Evolutionary conservation across 2,329 filamentous ascomycete species (phyloP).

Genomic region (Nannizziopsis arthrosporioides): DNA sequence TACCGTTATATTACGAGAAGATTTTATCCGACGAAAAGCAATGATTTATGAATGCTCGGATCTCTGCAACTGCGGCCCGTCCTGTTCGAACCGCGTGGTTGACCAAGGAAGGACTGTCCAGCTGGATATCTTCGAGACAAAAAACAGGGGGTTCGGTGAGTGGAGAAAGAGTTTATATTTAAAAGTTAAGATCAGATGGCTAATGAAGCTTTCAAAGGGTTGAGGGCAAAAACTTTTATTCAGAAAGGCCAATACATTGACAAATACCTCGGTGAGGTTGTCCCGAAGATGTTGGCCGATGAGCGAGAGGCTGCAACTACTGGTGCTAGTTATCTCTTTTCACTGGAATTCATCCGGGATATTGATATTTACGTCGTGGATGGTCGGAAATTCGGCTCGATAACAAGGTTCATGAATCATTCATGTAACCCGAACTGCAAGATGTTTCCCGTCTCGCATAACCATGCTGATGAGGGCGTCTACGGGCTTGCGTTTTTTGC

Average conservation of each 20-base stretch:
- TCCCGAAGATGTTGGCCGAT: conserved; percentile 29
- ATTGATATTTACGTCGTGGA: conserved; percentile 32
- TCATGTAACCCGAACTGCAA: conserved; percentile 39
- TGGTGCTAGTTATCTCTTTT: conserved; percentile 33
- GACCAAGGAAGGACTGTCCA: conserved; percentile 30
- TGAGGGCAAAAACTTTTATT: conserved; percentile 30
- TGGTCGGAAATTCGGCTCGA: conserved; percentile 31
- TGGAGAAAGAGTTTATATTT: not conserved
- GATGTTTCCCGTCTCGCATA: conserved; percentile 33
- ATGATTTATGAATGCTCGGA: conserved; percentile 35
- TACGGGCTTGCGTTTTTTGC: conserved; percentile 41
- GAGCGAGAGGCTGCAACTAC: conserved; percentile 26
- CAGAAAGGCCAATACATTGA: conserved; percentile 37
- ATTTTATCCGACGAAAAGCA: conserved; percentile 24
- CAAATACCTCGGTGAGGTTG: conserved; percentile 35
- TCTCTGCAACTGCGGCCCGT: conserved; percentile 26
- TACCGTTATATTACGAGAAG: conserved; percentile 20
- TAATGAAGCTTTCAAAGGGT: conserved; percentile 20
- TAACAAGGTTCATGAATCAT: conserved; percentile 39
- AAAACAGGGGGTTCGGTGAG: conserved; percentile 32
- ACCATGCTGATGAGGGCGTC: conserved; percentile 30
- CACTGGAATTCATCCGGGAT: conserved; percentile 29
- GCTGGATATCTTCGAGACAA: conserved; percentile 35
- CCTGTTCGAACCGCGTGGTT: conserved; percentile 35
- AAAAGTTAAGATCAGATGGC: not conserved